A percentile compares a stretch with the other conserved stretches of the same genome.
Evolutionary conservation across 371 early-diverging fungal species (phyloP).

Genomic region (Mucor piriformis): DNA sequence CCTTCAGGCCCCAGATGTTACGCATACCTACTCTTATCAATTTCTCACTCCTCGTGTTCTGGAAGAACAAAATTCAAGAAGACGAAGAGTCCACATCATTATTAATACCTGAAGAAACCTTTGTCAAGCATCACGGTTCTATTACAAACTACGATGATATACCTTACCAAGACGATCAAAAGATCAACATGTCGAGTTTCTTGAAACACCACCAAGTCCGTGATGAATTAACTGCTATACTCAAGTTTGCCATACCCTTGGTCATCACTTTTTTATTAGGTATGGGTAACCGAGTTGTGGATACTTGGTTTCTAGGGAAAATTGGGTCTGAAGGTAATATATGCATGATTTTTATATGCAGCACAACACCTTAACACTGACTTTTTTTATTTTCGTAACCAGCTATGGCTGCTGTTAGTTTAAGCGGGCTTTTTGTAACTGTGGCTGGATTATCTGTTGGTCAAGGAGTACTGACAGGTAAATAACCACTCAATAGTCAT

Average conservation of each 20-base stretch:
- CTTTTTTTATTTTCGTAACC: not conserved
- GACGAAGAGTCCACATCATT: not conserved
- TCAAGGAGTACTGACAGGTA: constrained; percentile 46
- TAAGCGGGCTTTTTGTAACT: constrained; percentile 36
- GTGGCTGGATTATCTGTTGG: constrained; percentile 43
- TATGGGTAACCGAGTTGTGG: constrained; percentile 29
- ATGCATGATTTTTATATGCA: not conserved
- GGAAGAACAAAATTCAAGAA: constrained; percentile 2
- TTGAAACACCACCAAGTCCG: not conserved
- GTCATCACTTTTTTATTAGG: constrained; percentile 36
- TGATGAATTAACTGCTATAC: constrained; percentile 1
- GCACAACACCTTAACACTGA: not conserved
- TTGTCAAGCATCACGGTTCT: not conserved
- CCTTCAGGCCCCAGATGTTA: not conserved
- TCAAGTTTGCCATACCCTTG: constrained; percentile 28
- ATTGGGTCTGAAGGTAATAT: constrained; percentile 8
- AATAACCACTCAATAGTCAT: too few relatives aligned
- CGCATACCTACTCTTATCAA: constrained; percentile 5
- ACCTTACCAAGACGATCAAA: not conserved
- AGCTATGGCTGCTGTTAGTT: constrained; percentile 43
- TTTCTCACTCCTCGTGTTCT: constrained; percentile 3
- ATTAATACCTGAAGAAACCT: constrained; percentile 2
- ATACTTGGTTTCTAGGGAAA: constrained; percentile 43
- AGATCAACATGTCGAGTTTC: not conserved
- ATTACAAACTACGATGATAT: not conserved